Evolutionary conservation across 2,329 filamentous ascomycete species (phyloP).

Genomic region (Drechslerella coelobrocha): DNA sequence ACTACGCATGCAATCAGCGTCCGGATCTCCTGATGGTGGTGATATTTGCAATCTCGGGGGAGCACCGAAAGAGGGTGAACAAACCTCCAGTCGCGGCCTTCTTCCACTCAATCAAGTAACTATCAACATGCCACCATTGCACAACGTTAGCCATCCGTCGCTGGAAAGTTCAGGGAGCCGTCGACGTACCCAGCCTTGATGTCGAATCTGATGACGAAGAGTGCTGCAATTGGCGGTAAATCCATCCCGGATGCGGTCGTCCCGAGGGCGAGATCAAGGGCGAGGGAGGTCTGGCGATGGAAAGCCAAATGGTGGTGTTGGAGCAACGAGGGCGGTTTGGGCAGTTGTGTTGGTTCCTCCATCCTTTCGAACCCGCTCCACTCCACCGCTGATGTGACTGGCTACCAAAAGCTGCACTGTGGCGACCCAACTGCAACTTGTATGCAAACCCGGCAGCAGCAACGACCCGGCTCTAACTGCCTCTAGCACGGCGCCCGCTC

Average conservation of each 20-base stretch:
- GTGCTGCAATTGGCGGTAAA: constrained; percentile 72
- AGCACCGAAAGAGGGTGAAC: constrained; percentile 48
- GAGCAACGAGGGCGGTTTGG: constrained; percentile 31
- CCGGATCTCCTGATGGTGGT: constrained; percentile 1
- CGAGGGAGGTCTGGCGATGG: constrained; percentile 49
- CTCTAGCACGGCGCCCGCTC: background rate
- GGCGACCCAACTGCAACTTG: constrained; percentile 18
- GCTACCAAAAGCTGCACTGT: constrained; percentile 22
- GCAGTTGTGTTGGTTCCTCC: constrained; percentile 34
- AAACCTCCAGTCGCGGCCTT: constrained; percentile 71
- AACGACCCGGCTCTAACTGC: background rate
- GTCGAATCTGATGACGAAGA: constrained; percentile 91
- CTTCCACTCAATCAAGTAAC: constrained; percentile 87
- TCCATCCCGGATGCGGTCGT: constrained; percentile 56
- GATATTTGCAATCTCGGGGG: constrained; percentile 1
- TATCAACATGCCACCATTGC: constrained; percentile 56
- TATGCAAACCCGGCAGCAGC: constrained; percentile 11
- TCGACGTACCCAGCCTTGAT: constrained; percentile 78
- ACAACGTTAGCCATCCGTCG: constrained; percentile 11
- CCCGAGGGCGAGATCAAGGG: constrained; percentile 51
- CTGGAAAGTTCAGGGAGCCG: constrained; percentile 15
- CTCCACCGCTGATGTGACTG: constrained; percentile 21
- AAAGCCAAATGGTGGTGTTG: constrained; percentile 24
- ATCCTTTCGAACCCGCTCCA: constrained; percentile 12
- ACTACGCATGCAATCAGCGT: constrained; percentile 25